phyloP scores from a whole-genome alignment of 306 rosid genomes.

The Vigna hirtella region DNA sequence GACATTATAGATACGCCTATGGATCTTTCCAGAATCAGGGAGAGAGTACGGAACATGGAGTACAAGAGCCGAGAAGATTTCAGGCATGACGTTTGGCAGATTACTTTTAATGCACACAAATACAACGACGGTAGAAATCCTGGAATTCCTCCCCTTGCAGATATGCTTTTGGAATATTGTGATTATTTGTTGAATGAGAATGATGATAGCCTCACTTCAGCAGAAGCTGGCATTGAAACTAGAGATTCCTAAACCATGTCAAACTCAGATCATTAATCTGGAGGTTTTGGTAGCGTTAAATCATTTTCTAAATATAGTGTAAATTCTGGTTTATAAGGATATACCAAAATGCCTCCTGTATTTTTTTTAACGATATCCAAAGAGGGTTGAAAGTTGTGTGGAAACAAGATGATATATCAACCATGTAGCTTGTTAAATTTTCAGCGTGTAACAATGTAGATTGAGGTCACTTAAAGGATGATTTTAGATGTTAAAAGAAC shows the following conservation, averaged over 20 bases:
- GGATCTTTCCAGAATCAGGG: slow-evolving; percentile 88
- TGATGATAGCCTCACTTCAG: slow-evolving; percentile 81
- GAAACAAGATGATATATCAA: slow-evolving; percentile 27
- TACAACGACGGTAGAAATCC: slow-evolving; percentile 91
- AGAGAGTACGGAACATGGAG: slow-evolving; percentile 87
- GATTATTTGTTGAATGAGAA: slow-evolving; percentile 78
- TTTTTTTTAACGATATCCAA: not conserved
- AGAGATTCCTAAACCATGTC: slow-evolving; percentile 53
- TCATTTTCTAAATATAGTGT: slow-evolving; percentile 24
- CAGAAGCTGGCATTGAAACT: slow-evolving; percentile 87
- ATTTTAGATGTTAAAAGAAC: not conserved
- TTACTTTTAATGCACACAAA: slow-evolving; percentile 78
- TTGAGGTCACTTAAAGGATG: not conserved
- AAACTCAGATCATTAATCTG: slow-evolving; percentile 21
- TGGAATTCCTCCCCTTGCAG: slow-evolving; percentile 92
- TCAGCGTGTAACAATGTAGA: slow-evolving; percentile 36
- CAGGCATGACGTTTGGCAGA: slow-evolving; percentile 87
- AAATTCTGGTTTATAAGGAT: slow-evolving; percentile 27
- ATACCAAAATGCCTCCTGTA: slow-evolving; percentile 34
- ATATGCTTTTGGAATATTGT: slow-evolving; percentile 86
- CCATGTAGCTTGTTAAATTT: slow-evolving; percentile 38
- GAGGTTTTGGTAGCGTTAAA: slow-evolving; percentile 27
- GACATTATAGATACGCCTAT: slow-evolving; percentile 81
- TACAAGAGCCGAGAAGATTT: slow-evolving; percentile 92
- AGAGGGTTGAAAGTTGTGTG: slow-evolving; percentile 39